These are phyloP conservation scores for Colletotrichum abscissum DNA, from an alignment of 2,329 filamentous ascomycete genomes.

Conservation along the genomic window DNA sequence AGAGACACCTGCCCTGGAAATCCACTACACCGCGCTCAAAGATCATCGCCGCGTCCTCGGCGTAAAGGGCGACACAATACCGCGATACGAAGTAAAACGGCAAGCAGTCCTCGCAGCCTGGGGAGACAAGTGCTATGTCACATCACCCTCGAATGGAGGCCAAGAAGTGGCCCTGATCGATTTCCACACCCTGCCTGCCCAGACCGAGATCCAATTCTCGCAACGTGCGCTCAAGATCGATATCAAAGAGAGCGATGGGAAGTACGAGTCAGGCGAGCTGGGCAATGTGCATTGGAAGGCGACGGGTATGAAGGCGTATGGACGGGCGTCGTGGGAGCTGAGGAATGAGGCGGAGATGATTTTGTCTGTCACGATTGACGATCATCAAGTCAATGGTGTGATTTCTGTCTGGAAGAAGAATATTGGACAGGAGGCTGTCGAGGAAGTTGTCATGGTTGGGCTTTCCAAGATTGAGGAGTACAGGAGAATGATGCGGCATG, in stretches of 20 bases:
- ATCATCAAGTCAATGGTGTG: conserved; percentile 13
- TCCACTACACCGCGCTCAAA: conserved; percentile 19
- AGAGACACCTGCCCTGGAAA: conserved; percentile 1
- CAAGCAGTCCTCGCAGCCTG: conserved; percentile 1
- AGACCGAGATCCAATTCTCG: neutral
- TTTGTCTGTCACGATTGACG: conserved; percentile 6
- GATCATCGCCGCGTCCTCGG: conserved; percentile 16
- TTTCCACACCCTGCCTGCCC: neutral
- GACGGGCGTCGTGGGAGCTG: conserved; percentile 18
- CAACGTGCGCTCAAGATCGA: neutral
- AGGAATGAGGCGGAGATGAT: conserved; percentile 8
- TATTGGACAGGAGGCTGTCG: conserved; percentile 2
- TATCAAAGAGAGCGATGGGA: neutral
- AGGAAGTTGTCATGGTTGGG: conserved; percentile 20
- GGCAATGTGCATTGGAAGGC: conserved; percentile 7
- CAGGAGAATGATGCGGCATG: conserved; percentile 6
- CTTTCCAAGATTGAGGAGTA: conserved; percentile 25
- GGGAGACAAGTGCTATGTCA: conserved; percentile 15
- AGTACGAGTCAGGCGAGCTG: neutral
- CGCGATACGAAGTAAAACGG: conserved; percentile 25
- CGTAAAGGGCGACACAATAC: conserved; percentile 2
- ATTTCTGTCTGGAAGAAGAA: conserved; percentile 13
- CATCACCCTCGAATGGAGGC: conserved; percentile 1
- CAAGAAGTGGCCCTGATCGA: conserved; percentile 13
- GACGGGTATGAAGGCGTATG: conserved; percentile 11